phyloP scores from a whole-genome alignment of 208 protist species.

The Cochliopodium minus region DNA sequence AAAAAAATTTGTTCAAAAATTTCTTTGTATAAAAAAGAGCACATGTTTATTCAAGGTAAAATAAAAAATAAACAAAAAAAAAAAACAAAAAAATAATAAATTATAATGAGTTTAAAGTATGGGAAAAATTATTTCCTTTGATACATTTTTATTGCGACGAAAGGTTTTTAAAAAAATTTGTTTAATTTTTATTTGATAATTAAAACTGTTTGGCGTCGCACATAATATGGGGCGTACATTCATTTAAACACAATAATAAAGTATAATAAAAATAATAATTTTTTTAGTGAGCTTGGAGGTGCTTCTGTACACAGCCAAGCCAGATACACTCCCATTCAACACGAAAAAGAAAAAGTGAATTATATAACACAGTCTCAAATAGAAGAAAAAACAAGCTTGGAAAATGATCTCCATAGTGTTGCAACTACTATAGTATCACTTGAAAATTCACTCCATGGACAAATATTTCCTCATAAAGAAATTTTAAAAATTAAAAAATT shows the following conservation, averaged over 20 bases:
- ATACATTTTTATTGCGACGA: no score
- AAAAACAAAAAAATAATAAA: no score
- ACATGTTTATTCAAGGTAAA: slow-evolving; percentile 12
- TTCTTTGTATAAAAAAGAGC: slow-evolving; percentile 13
- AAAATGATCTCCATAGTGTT: slow-evolving; percentile 18
- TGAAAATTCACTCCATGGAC: slow-evolving; percentile 22
- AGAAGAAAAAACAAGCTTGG: neutral
- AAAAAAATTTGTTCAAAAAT: no score
- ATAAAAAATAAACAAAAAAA: no score
- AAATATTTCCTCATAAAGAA: neutral
- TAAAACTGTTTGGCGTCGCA: no score
- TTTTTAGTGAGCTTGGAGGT: neutral
- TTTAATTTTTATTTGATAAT: no score
- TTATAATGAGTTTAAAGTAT: no score
- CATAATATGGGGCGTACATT: no score
- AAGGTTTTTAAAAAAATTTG: no score
- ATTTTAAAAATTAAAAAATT: neutral
- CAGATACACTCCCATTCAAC: neutral
- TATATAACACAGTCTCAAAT: neutral
- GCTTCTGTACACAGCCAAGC: neutral
- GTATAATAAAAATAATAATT: no score
- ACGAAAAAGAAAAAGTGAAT: neutral
- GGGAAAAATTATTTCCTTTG: no score
- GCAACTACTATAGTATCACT: slow-evolving; percentile 17
- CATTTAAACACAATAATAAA: no score